Evolutionary conservation across 345 rosid species (phyloP).

Genomic region (Populus nigra): DNA sequence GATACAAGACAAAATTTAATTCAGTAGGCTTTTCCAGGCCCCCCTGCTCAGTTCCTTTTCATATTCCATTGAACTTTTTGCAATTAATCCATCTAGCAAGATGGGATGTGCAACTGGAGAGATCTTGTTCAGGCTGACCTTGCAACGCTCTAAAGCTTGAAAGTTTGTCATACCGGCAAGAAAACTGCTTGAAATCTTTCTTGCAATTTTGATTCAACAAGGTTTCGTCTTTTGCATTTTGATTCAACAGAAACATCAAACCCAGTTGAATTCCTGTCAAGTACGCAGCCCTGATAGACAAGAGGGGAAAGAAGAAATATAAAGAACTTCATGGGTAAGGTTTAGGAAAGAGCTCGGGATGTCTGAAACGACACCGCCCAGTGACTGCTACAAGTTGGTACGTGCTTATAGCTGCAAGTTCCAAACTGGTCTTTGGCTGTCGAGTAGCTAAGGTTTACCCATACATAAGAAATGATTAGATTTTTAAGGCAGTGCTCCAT

Average conservation of each 20-base stretch:
- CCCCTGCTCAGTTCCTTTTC: background rate
- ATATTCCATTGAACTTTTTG: background rate
- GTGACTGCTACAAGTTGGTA: too few species aligned
- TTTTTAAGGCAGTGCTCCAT: too few species aligned
- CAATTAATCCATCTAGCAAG: background rate
- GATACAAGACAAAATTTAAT: background rate
- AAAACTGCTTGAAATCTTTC: background rate
- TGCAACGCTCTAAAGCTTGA: background rate
- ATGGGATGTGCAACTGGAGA: background rate
- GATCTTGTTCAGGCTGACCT: background rate
- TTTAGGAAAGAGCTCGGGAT: background rate
- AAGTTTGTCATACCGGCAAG: background rate
- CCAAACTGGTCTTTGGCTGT: too few species aligned
- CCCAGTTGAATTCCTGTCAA: background rate
- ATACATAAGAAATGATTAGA: too few species aligned
- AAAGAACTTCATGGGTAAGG: background rate
- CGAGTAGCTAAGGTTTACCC: too few species aligned
- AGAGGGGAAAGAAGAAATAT: background rate
- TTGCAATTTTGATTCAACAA: background rate
- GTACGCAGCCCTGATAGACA: background rate
- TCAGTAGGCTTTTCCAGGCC: background rate
- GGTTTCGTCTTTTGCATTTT: background rate
- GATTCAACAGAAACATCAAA: background rate
- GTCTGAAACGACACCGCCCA: background rate
- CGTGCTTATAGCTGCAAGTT: too few species aligned